Evolutionary conservation across 768 basidiomycete genomes (phyloP).

Genomic region (Mrakia gelida): DNA sequence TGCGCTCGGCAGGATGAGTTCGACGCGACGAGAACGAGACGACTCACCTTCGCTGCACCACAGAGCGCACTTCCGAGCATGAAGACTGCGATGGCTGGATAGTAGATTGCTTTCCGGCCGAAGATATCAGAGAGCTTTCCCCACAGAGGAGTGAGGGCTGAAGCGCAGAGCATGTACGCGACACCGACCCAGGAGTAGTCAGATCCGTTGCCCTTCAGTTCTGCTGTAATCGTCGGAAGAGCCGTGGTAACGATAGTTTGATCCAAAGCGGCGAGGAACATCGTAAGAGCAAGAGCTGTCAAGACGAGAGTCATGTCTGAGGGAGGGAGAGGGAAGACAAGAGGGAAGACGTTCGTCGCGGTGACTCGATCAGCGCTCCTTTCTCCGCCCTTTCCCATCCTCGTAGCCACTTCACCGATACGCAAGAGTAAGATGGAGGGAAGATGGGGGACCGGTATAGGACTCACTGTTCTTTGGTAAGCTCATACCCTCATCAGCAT

Average conservation of each 20-base stretch:
- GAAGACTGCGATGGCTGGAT: slow-evolving; percentile 68
- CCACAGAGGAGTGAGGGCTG: background rate
- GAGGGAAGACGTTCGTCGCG: background rate
- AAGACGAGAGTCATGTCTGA: slow-evolving; percentile 3
- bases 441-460: background rate
- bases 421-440: no score
- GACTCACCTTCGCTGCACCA: slow-evolving; percentile 63
- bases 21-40: background rate
- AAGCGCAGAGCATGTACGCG: background rate
- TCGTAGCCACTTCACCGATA: background rate
- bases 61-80: slow-evolving; percentile 73
- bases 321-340: background rate
- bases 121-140: slow-evolving; percentile 6
- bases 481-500: background rate
- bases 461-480: slow-evolving; percentile 14
- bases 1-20: background rate
- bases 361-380: background rate
- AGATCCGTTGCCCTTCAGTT: slow-evolving; percentile 61
- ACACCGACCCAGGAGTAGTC: slow-evolving; percentile 50
- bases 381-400: background rate
- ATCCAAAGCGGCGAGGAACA: slow-evolving; percentile 19
- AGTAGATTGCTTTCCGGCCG: slow-evolving; percentile 72
- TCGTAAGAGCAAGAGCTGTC: background rate
- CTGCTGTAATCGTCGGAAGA: slow-evolving; percentile 70
- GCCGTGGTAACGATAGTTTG: slow-evolving; percentile 75